Evolutionary conservation across 768 basidiomycete species (phyloP), one percentile per base, ranked within the genome.

Genomic region (Amanita polypyramis): DNA sequence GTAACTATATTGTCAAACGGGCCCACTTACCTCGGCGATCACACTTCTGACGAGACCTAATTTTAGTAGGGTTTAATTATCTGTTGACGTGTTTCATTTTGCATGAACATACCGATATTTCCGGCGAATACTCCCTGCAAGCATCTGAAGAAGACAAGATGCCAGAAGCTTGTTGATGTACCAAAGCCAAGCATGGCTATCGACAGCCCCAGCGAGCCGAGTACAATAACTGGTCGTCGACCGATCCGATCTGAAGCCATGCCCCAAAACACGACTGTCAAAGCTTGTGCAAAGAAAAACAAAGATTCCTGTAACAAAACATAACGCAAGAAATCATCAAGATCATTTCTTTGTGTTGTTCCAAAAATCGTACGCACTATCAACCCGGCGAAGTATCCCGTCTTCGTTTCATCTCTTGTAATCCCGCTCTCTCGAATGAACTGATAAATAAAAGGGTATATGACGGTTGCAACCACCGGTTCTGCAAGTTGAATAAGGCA

Each of bases 261-360:
- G 4, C 70, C 69, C 73, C 72, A 75, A 27, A 64, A 62, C 12
- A 74, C 60, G n/a, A 72, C 69, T 5, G 68, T 70, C 5, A 66
- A 25, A 17, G 64, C 64, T 58, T 75, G 70, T 10, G 70, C 60
- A 33, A 69, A 55, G 56, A 71, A 75, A 57, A 73, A 74, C 1
- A 61, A 55, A 7, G 72, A 73, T 60, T 71, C 70, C 71, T 73
- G 49, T 19, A 45, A 32, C 25, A 47, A 34, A 50, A 39, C 11
- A 7, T 11, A 35, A 35, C n/a, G n/a, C n/a, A n/a, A 12, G 33
- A 11, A 23, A 32, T 36, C 20, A 40, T 15, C n/a, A 14, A 6
- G 3, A n/a, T 6, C 14, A 3, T 36, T 3, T 6, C 17, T 15
- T n/a, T 2, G 2, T 15, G 5, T 6, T 6, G 10, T 12, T 34